These are phyloP conservation scores for Xylaria nigripes DNA, from an alignment of 495 filamentous ascomycete genomes.

Conservation along the genomic window DNA sequence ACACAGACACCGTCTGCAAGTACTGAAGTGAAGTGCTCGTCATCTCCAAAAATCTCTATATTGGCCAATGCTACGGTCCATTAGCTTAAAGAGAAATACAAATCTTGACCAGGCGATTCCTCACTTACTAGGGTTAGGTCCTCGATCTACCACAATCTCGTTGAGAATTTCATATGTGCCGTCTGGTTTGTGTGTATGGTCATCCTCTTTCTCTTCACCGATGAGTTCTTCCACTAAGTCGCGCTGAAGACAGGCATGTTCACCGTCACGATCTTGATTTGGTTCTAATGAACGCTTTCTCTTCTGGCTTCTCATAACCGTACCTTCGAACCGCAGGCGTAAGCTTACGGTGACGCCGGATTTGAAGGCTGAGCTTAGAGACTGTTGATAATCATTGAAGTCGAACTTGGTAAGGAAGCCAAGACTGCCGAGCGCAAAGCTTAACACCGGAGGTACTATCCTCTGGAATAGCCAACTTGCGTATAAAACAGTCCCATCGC, in stretches of 20 bases:
- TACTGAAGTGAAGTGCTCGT: constrained; percentile 85
- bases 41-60: constrained; percentile 88
- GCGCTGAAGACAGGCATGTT: constrained; percentile 26
- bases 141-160: constrained; percentile 83
- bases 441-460: constrained; percentile 89
- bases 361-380: constrained; percentile 60
- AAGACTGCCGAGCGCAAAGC: constrained; percentile 83
- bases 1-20: constrained; percentile 86
- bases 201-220: constrained; percentile 71
- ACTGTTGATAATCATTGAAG: constrained; percentile 63
- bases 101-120: background rate
- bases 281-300: constrained; percentile 24
- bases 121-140: constrained; percentile 73
- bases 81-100: constrained; percentile 6
- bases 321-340: constrained; percentile 84
- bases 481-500: constrained; percentile 92
- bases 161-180: constrained; percentile 84
- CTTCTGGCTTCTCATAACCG: constrained; percentile 74
- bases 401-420: constrained; percentile 97
- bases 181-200: constrained; percentile 72
- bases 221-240: constrained; percentile 88
- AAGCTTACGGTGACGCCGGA: constrained; percentile 87
- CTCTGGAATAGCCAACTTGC: constrained; percentile 95
- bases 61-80: constrained; percentile 61
- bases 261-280: constrained; percentile 23